Base-by-base conservation (phyloP, 306 rosid species). In the Parietaria judaica region DNA sequence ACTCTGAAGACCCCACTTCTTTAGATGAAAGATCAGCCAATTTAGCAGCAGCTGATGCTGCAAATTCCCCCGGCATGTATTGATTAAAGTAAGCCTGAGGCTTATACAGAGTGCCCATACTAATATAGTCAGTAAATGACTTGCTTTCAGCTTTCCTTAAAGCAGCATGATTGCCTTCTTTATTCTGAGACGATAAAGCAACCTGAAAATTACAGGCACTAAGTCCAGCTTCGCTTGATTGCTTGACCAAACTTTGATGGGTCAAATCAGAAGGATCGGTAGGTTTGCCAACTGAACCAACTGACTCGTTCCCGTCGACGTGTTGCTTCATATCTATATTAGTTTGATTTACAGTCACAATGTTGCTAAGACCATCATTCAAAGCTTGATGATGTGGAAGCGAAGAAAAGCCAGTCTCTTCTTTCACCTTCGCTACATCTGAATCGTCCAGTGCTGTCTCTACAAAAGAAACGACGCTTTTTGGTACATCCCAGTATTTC, bases 21-120 rank as follows among this genome's bases (percentile, higher is more conserved):
- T 92, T 96, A 45, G 96, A 80, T 50, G 86, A 84, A 61, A 88
- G 69, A 58, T 34, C 63, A 61, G 84, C 84, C 66, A 86, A 72
- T 76, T 83, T 84, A 58, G 85, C 79, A 71, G 99, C 90, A 65
- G 99, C 99, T 64, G 94, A 92, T 68, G 99, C 95, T 74, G 99
- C 94, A 78, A 86, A 88, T 13, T 92, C 95, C 45, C 96, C 99
- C 55, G 88, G 99, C 70, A 73, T 63, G 56, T 92, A 92, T 81
- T 82, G 71, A 73, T 92, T 92, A 47, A 88, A 70, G 79, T 88
- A 92, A 6, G 78, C 73, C 68, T 76, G 78, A 48, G 96, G 94
- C 65, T 84, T 92, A 79, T 63, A 81, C 41, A 79, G 70, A 65
- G 75, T 67, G 59, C 99, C 99, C 76, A 62, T 70, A 77, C 76